Percentiles rank a stretch among this genome's conserved stretches.
Conservation (phyloP, 192 early-diverging fungal genomes). For the Chytriomyces confervae region DNA sequence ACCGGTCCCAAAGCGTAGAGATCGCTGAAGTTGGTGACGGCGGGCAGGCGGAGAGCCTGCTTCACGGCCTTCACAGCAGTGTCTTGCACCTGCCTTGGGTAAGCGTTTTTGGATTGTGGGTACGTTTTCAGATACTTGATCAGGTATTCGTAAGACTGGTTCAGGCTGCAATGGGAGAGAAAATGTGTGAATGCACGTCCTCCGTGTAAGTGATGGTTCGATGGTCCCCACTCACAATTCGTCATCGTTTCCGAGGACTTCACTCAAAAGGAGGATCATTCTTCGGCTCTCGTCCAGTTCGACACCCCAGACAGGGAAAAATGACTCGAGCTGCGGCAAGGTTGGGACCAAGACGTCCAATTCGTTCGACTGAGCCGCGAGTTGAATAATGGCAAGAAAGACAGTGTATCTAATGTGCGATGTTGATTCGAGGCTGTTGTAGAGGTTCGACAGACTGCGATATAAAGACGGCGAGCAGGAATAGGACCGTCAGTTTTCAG, state of each 20-base stretch:
- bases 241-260: conserved; percentile 64
- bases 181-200: neutral
- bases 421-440: conserved; percentile 73
- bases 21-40: conserved; percentile 80
- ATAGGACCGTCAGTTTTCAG: neutral
- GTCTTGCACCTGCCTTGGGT: conserved; percentile 56
- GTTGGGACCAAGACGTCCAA: conserved; percentile 70
- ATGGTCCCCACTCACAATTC: conserved; percentile 56
- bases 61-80: conserved; percentile 70
- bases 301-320: conserved; percentile 75
- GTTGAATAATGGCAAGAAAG: conserved; percentile 75
- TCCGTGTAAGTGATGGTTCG: neutral
- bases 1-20: conserved; percentile 71
- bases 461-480: conserved; percentile 15
- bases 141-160: conserved; percentile 61
- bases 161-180: conserved; percentile 29
- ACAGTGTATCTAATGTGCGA: conserved; percentile 66
- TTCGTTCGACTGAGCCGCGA: conserved; percentile 74
- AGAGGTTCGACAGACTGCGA: conserved; percentile 77
- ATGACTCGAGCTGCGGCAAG: conserved; percentile 66
- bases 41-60: conserved; percentile 66
- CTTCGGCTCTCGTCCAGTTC: conserved; percentile 59
- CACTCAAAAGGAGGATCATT: conserved; percentile 67
- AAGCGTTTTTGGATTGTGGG: conserved; percentile 37
- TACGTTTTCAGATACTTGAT: conserved; percentile 70